A percentile compares a stretch with the other conserved stretches of the same genome.
Evolutionary conservation across 2,329 filamentous ascomycete genomes (phyloP).

Genomic region (Aureobasidium zeae): DNA sequence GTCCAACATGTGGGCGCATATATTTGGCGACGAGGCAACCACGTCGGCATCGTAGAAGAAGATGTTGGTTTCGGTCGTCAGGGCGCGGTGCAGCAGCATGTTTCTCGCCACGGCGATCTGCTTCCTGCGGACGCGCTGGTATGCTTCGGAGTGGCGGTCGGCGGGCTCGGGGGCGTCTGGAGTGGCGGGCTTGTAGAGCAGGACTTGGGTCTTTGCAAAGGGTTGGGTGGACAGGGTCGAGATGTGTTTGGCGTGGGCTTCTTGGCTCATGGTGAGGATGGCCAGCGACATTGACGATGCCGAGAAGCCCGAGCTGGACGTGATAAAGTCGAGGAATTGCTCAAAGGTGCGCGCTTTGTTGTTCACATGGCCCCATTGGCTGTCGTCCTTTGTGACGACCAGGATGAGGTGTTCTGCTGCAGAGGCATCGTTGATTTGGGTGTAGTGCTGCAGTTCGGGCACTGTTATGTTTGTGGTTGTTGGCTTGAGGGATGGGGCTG

Average conservation of each 20-base stretch:
- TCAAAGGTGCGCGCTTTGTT: neutral
- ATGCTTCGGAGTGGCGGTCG: neutral
- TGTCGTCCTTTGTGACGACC: neutral
- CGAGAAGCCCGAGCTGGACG: neutral
- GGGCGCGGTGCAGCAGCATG: neutral
- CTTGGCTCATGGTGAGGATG: neutral
- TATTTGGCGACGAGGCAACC: neutral
- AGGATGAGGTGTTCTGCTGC: slow-evolving; percentile 5
- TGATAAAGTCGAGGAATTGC: neutral
- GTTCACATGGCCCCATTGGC: neutral
- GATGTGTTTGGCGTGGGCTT: neutral
- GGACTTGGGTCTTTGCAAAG: neutral
- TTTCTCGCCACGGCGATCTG: slow-evolving; percentile 3
- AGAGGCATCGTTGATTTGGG: slow-evolving; percentile 1
- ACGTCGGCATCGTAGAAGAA: slow-evolving; percentile 4
- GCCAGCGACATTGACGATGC: neutral
- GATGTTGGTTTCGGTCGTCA: neutral
- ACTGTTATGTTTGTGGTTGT: neutral
- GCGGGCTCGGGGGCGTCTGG: neutral
- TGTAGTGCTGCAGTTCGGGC: neutral
- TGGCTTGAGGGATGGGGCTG: neutral
- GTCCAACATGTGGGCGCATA: neutral
- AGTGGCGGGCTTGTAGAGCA: neutral
- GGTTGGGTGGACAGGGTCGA: neutral
- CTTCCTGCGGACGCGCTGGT: neutral